These are phyloP conservation scores for Leccinum sublutescens DNA, from an alignment of 768 basidiomycete genomes.

Conservation along the genomic window DNA sequence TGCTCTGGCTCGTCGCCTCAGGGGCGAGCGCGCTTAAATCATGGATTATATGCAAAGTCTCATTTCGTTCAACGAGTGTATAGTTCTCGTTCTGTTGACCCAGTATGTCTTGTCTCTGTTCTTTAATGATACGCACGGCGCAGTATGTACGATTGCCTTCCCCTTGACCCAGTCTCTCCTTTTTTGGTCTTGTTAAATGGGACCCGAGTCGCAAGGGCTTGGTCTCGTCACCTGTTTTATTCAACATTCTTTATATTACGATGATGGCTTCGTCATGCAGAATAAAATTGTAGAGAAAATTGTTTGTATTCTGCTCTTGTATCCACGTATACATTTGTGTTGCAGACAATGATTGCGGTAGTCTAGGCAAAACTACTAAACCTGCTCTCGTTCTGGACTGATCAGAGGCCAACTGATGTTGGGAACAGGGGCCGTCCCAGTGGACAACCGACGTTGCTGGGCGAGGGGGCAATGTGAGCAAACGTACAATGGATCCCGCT, in stretches of 20 bases:
- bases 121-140: slow-evolving; percentile 27
- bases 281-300: slow-evolving; percentile 21
- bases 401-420: slow-evolving; percentile 32
- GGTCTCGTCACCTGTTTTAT: slow-evolving; percentile 3
- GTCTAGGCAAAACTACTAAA: background rate
- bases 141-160: slow-evolving; percentile 32
- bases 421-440: slow-evolving; percentile 45
- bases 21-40: slow-evolving; percentile 76
- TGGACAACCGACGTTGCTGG: slow-evolving; percentile 50
- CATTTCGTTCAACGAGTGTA: background rate
- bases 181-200: slow-evolving; percentile 12
- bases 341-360: background rate
- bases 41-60: background rate
- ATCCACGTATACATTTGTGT: background rate
- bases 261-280: background rate
- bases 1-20: slow-evolving; percentile 80
- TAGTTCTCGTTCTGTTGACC: slow-evolving; percentile 9
- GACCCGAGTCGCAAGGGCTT: background rate
- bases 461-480: background rate
- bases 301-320: slow-evolving; percentile 23
- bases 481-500: background rate
- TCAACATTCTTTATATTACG: background rate
- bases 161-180: slow-evolving; percentile 1
- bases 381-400: background rate
- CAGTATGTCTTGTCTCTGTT: slow-evolving; percentile 16